These are phyloP conservation scores for Copromyces sp. DNA, from an alignment of 495 filamentous ascomycete genomes.

Conservation along the genomic window DNA sequence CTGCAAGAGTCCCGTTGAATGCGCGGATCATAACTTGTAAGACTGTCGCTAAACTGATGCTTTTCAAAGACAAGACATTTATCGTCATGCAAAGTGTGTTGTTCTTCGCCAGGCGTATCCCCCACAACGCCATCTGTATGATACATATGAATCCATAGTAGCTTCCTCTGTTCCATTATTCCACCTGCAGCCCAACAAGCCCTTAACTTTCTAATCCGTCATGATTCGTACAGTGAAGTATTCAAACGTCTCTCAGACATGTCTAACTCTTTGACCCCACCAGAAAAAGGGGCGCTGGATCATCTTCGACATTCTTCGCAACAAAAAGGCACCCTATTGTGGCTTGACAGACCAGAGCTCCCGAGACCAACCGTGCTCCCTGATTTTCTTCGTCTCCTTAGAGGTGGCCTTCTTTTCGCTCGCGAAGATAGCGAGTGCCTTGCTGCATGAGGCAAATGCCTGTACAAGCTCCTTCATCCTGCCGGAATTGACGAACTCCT, in stretches of 20 bases:
- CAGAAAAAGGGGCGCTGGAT: background rate
- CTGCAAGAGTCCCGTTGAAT: background rate
- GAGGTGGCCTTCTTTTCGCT: slow-evolving; percentile 36
- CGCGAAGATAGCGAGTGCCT: slow-evolving; percentile 57
- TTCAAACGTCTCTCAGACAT: background rate
- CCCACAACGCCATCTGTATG: background rate
- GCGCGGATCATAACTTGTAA: background rate
- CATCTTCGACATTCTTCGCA: background rate
- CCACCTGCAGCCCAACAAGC: background rate
- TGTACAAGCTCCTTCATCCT: slow-evolving; percentile 73
- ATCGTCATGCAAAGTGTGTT: background rate
- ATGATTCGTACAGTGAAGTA: background rate
- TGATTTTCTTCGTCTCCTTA: slow-evolving; percentile 41
- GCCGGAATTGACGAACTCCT: slow-evolving; percentile 51
- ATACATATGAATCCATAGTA: background rate
- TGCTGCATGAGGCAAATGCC: slow-evolving; percentile 60
- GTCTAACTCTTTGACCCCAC: background rate
- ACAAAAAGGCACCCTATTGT: background rate
- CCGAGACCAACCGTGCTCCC: slow-evolving; percentile 41
- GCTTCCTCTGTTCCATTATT: background rate
- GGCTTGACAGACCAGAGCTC: slow-evolving; percentile 31
- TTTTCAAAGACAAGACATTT: background rate
- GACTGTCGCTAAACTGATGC: background rate
- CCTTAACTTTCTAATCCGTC: background rate
- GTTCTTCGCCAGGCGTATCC: background rate